phyloP scores from a whole-genome alignment of 2,329 filamentous ascomycete species.

The Fusarium musae region DNA sequence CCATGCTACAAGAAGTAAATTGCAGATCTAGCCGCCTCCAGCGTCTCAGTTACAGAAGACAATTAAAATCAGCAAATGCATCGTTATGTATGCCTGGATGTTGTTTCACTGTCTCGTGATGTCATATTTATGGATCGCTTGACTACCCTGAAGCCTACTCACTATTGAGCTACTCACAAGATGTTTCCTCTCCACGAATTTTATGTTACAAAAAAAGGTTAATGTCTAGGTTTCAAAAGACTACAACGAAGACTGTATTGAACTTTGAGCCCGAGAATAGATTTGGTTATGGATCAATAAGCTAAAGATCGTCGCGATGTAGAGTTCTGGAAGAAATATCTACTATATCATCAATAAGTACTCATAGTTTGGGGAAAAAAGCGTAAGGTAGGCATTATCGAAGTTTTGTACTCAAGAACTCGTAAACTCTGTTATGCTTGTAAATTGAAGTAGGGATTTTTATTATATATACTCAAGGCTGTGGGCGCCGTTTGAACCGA shows the following conservation, averaged over 20 bases:
- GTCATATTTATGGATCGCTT: not conserved
- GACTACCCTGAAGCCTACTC: not conserved
- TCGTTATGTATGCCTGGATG: not conserved
- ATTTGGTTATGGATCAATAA: accelerated
- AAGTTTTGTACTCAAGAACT: not conserved
- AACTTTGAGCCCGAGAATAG: too few species aligned
- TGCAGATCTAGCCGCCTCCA: too few species aligned
- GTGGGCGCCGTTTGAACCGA: not conserved
- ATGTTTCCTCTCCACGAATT: too few species aligned
- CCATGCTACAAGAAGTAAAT: not conserved
- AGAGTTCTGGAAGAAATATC: too few species aligned
- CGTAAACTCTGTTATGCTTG: too few species aligned
- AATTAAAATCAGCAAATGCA: too few species aligned
- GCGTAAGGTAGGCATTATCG: accelerated
- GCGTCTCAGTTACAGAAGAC: too few species aligned
- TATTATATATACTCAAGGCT: not conserved
- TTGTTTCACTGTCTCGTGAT: not conserved
- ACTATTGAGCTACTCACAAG: not conserved
- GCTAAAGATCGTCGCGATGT: accelerated
- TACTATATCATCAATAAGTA: too few species aligned
- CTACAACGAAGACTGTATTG: accelerated
- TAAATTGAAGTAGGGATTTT: not conserved
- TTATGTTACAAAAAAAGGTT: too few species aligned
- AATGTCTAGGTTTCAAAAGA: not conserved
- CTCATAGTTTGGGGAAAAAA: too few species aligned